Percentiles rank a stretch among this genome's conserved stretches.
Evolutionary conservation across 176 grass and related monocot genomes (phyloP).

Genomic region (Triticum turgidum): DNA sequence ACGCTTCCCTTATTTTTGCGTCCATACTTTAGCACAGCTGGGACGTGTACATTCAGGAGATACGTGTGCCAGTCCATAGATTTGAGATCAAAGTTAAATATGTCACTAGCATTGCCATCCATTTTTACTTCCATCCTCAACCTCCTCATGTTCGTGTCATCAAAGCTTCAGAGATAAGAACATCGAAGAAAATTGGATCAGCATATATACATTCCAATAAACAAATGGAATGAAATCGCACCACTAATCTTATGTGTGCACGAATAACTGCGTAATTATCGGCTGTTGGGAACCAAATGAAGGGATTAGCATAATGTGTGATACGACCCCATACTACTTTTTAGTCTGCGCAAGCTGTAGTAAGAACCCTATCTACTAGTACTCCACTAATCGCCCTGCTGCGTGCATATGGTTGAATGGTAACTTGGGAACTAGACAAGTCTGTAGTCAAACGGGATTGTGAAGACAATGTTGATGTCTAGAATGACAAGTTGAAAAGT

Average conservation of each 20-base stretch:
- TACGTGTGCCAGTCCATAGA: slow-evolving; percentile 11
- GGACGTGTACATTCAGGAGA: not conserved
- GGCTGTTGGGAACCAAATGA: too few relatives aligned
- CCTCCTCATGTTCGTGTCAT: slow-evolving; percentile 10
- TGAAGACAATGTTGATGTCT: not conserved
- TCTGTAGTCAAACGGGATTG: not conserved
- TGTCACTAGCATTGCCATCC: not conserved
- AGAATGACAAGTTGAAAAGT: not conserved
- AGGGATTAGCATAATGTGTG: too few relatives aligned
- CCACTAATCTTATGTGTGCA: too few relatives aligned
- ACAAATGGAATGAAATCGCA: too few relatives aligned
- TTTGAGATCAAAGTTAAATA: slow-evolving; percentile 3
- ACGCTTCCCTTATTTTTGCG: not conserved
- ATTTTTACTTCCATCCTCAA: not conserved
- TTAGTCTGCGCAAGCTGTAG: too few relatives aligned
- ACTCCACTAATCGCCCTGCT: too few relatives aligned
- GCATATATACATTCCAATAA: too few relatives aligned
- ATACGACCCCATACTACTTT: too few relatives aligned
- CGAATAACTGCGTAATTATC: too few relatives aligned
- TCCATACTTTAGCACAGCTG: not conserved
- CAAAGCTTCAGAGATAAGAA: slow-evolving; percentile 1
- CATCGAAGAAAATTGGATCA: not conserved
- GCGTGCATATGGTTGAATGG: too few relatives aligned
- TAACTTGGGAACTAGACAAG: too few relatives aligned
- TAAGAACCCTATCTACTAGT: too few relatives aligned